These are phyloP conservation scores for Backusella macrospora DNA, from an alignment of 192 early-diverging fungal genomes.

Conservation along the genomic window DNA sequence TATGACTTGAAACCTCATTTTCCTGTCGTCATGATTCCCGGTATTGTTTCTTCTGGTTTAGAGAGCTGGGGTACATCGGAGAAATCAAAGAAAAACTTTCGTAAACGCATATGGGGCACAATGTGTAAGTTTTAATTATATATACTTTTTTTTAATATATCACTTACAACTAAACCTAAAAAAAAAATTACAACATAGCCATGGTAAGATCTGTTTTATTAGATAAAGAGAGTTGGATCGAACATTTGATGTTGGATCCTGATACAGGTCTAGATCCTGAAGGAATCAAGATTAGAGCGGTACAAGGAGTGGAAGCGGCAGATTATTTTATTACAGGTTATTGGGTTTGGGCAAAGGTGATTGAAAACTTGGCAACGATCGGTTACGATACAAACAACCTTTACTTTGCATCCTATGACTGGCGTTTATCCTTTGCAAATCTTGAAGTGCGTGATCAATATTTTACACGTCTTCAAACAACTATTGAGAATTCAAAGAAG, in stretches of 20 bases:
- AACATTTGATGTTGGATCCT: conserved; percentile 81
- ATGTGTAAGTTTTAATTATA: conserved; percentile 52
- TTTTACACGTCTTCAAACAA: conserved; percentile 74
- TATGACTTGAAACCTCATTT: conserved; percentile 43
- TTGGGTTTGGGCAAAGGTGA: conserved; percentile 88
- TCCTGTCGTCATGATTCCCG: conserved; percentile 83
- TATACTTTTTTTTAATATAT: neutral
- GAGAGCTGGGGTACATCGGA: conserved; percentile 85
- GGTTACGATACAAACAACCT: conserved; percentile 90
- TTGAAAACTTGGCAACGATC: conserved; percentile 79
- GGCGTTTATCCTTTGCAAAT: conserved; percentile 79
- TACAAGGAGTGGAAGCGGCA: conserved; percentile 81
- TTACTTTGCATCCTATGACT: conserved; percentile 87
- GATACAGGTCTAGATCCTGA: conserved; percentile 85
- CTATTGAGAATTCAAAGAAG: conserved; percentile 64
- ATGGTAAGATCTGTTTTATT: conserved; percentile 84
- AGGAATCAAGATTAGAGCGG: conserved; percentile 81
- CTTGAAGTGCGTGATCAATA: conserved; percentile 83
- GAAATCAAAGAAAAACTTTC: conserved; percentile 83
- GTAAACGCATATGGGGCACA: conserved; percentile 86
- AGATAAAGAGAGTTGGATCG: conserved; percentile 86
- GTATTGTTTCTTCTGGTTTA: conserved; percentile 88
- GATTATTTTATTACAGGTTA: conserved; percentile 92
- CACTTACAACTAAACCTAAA: neutral
- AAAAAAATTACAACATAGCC: conserved; percentile 38